Base-by-base conservation (phyloP, 2,329 filamentous ascomycete genomes). In the Byssochlamys sp. region DNA sequence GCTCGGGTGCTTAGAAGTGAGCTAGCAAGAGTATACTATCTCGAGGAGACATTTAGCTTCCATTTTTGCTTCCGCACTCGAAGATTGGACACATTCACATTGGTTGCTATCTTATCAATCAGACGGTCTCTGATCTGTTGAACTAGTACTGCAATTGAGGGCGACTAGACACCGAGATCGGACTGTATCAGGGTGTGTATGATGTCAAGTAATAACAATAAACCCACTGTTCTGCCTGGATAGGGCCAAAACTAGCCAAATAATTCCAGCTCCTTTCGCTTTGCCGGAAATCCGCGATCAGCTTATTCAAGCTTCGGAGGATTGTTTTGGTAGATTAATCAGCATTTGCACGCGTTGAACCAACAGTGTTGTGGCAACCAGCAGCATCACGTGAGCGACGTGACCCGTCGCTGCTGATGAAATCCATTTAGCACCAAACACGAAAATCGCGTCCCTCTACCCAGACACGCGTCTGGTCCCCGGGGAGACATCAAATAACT, bases 401-500 rank as follows among this genome's bases (percentile, higher is more conserved):
- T 25, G 25, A 53, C 55, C 62, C 59, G 61, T 59, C 58, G 56
- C 49, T 60, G 4, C 57, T 57, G 63, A 68, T 62, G 66, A 57
- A 63, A 58, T 55, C 65, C 62, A 68, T 66, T 63, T 63, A 61
- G 57, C 50, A 45, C 60, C 66, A 64, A 67, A 69, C 68, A 68
- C 68, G 68, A 70, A 69, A 70, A 68, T 63, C 67, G 67, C 69
- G 68, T 66, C 60, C 57, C 61, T 63, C 61, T 56, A 54, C 57
- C 68, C 19, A 61, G 61, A 57, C 64, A 69, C 68, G 68, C 68
- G 69, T 70, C 67, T 62, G 63, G 62, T 62, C 62, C 39, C 39
- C 39, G 12, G 57, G 62, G 62, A 61, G 62, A 65, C 66, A 64
- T 69, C 66, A 71, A 70, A 71, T 71, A 69, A 65, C 65, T 63